Base-by-base conservation (phyloP, 306 rosid species). In the Inga laurina region DNA sequence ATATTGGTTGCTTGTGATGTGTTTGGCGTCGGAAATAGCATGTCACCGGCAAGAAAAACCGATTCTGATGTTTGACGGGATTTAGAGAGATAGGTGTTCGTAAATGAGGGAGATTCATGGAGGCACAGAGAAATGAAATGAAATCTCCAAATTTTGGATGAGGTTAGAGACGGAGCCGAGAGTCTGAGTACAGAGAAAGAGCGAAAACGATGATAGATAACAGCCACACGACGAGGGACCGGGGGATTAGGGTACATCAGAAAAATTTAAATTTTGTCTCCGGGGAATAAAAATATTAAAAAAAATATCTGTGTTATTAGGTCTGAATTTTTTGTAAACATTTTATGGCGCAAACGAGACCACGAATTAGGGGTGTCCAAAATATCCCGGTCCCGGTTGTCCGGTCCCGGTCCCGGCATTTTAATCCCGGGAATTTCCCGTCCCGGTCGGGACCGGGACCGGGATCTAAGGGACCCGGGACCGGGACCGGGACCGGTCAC, bases 11-110 rank as follows among this genome's bases (percentile, higher is more conserved):
- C 41, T 70, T 67, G 34, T 68, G 35, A 44, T 54, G 19, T n/a
- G 76, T 39, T 78, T 81, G 85, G 85, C 79, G 82, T 62, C 81
- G 79, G 75, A 72, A 84, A 49, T 74, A 81, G 85, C 84, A 82
- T 49, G 34, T 80, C 19, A 57, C 68, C 24, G 8, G 85, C 21
- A 24, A n/a, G 43, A 2, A 35, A 12, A 32, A 57, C 7, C 48
- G 66, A 54, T 54, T 24, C 34, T 39, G 35, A 16, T 10, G 84
- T 8, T 41, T 21, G 9, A 46, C 48, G 21, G 34, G 62, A 51
- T 37, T 57, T 3, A 75, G 35, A 69, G 22, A 71, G 65, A 77
- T 35, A 13, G 19, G 11, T 21, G 74, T 59, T 81, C 74, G 87
- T 44, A 78, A n/a, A 35, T 67, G 81, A 69, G 61, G 59, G 75